phyloP scores from a whole-genome alignment of 2,329 filamentous ascomycete species.

The Claviceps maximensis region DNA sequence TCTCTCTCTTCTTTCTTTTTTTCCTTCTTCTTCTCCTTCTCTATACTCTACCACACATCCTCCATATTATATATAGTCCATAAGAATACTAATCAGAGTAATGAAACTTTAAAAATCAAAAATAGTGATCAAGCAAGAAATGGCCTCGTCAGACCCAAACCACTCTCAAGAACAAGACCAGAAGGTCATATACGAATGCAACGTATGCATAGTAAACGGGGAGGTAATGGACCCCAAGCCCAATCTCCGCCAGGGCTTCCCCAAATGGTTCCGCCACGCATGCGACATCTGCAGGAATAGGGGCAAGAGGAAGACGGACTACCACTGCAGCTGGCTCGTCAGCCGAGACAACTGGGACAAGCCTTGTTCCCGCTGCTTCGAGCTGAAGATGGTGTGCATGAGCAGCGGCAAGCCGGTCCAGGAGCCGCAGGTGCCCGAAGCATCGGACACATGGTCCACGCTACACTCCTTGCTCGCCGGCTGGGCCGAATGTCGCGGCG shows the following conservation, averaged over 20 bases:
- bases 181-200: not conserved
- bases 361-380: slow-evolving; percentile 12
- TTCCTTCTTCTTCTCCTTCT: not conserved
- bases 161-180: too few relatives aligned
- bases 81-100: too few relatives aligned
- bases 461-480: slow-evolving; percentile 6
- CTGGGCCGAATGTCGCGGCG: slow-evolving; percentile 9
- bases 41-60: too few relatives aligned
- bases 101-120: not conserved
- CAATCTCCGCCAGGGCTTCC: slow-evolving; percentile 8
- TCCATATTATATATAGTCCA: too few relatives aligned
- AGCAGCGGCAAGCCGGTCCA: slow-evolving; percentile 7
- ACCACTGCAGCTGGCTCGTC: slow-evolving; percentile 12
- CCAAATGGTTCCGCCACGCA: slow-evolving; percentile 12
- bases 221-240: slow-evolving; percentile 4
- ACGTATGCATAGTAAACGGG: not conserved
- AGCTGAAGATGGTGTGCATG: slow-evolving; percentile 10
- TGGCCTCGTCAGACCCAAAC: too few relatives aligned
- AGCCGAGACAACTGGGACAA: slow-evolving; percentile 10
- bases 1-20: not conserved
- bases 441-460: slow-evolving; percentile 9
- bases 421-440: slow-evolving; percentile 1
- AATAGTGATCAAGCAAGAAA: not conserved
- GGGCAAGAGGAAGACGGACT: not conserved
- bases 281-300: slow-evolving; percentile 13